Percentiles rank a stretch among this genome's conserved stretches.
phyloP scores from a whole-genome alignment of 2,329 filamentous ascomycete species.

The Ustilaginoidea virens region DNA sequence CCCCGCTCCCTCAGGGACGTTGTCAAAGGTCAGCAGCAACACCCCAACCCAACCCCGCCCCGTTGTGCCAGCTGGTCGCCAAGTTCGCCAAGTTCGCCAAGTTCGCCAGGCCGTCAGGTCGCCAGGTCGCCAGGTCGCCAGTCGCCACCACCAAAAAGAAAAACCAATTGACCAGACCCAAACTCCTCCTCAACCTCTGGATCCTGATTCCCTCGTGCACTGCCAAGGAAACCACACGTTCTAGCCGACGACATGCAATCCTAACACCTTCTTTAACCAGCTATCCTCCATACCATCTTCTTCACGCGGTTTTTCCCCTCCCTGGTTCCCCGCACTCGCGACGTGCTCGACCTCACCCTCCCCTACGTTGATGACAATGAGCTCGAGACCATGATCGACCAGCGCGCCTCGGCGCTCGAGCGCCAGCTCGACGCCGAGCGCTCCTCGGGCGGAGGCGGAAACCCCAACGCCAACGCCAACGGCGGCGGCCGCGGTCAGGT shows the following conservation, averaged over 20 bases:
- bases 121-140: too few species aligned
- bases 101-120: too few species aligned
- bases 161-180: too few species aligned
- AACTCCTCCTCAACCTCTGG: too few species aligned
- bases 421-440: constrained; percentile 56
- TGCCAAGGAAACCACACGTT: too few species aligned
- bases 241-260: too few species aligned
- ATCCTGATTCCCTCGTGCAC: too few species aligned
- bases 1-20: constrained; percentile 81
- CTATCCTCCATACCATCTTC: constrained; percentile 92
- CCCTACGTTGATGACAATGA: constrained; percentile 82
- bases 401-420: constrained; percentile 64
- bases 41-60: constrained; percentile 4
- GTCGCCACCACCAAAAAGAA: too few species aligned
- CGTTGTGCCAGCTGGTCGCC: too few species aligned
- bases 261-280: constrained; percentile 29
- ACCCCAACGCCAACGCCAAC: constrained; percentile 5
- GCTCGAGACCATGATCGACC: constrained; percentile 85
- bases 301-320: constrained; percentile 96
- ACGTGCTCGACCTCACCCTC: constrained; percentile 79
- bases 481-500: constrained; percentile 43
- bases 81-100: too few species aligned
- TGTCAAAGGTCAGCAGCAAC: constrained; percentile 56
- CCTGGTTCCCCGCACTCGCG: constrained; percentile 65
- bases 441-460: constrained; percentile 13